Conservation (phyloP, 2,329 filamentous ascomycete genomes). For the Scedosporium apiospermum region DNA sequence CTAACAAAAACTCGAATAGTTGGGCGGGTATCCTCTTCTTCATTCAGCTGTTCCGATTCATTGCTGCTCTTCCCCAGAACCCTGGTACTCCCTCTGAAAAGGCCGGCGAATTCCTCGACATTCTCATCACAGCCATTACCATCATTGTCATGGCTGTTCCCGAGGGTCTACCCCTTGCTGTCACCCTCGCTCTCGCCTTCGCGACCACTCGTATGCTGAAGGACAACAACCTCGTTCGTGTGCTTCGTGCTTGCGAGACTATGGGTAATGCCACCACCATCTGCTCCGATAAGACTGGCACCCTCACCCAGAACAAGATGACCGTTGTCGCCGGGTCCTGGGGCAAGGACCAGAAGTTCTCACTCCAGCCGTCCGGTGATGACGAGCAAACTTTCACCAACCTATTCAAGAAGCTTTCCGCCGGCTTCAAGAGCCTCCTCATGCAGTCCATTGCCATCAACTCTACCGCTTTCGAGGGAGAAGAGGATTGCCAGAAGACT, state of each 20-base stretch:
- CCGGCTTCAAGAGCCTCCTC: slow-evolving; percentile 15
- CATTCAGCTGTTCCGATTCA: slow-evolving; percentile 69
- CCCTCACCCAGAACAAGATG: slow-evolving; percentile 54
- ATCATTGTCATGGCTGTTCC: slow-evolving; percentile 60
- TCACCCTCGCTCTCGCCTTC: slow-evolving; percentile 58
- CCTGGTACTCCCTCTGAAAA: slow-evolving; percentile 43
- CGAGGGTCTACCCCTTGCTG: slow-evolving; percentile 56
- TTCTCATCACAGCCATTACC: slow-evolving; percentile 51
- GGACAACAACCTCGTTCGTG: slow-evolving; percentile 60
- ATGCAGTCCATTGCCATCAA: slow-evolving; percentile 42
- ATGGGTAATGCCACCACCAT: slow-evolving; percentile 67
- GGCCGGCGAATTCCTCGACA: slow-evolving; percentile 45
- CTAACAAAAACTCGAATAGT: slow-evolving; percentile 21
- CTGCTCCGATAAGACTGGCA: slow-evolving; percentile 42
- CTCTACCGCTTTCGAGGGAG: slow-evolving; percentile 46
- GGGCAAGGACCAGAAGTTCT: slow-evolving; percentile 22
- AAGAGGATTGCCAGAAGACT: slow-evolving; percentile 30
- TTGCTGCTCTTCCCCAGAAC: slow-evolving; percentile 49
- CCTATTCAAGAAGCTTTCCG: not conserved
- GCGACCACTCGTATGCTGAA: slow-evolving; percentile 60
- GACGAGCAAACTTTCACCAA: not conserved
- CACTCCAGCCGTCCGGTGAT: not conserved
- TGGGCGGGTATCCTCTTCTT: slow-evolving; percentile 61
- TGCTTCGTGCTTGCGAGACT: slow-evolving; percentile 59
- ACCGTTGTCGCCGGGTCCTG: slow-evolving; percentile 62